Evolutionary conservation across 2,329 filamentous ascomycete genomes (phyloP).

Genomic region (Botryotinia narcissicola): DNA sequence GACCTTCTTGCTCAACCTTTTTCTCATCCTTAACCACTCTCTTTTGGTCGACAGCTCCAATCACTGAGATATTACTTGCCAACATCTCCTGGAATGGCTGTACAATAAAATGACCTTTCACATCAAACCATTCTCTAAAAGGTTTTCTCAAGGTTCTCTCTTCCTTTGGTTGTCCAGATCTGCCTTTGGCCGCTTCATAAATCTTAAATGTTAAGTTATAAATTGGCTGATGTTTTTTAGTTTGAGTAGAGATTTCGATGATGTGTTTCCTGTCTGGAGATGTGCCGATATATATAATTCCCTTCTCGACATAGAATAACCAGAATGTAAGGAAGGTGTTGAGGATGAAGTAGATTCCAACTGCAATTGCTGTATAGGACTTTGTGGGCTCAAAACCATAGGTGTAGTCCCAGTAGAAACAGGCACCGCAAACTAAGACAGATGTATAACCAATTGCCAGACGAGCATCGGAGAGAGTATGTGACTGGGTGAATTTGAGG

Average conservation of each 20-base stretch:
- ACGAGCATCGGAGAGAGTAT: conserved; percentile 77
- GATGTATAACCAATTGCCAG: conserved; percentile 80
- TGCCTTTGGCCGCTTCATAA: conserved; percentile 38
- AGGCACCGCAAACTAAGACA: conserved; percentile 74
- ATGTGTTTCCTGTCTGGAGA: conserved; percentile 56
- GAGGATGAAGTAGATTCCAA: conserved; percentile 73
- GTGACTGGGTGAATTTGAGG: conserved; percentile 78
- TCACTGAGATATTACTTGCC: conserved; percentile 61
- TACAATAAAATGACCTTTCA: conserved; percentile 66
- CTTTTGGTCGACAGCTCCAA: conserved; percentile 65
- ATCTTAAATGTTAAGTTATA: conserved; percentile 71
- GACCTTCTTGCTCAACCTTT: conserved; percentile 23
- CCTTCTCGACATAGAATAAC: conserved; percentile 80
- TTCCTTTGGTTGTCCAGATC: conserved; percentile 21
- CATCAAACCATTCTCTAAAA: conserved; percentile 77
- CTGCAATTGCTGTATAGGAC: conserved; percentile 74
- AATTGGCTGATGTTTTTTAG: conserved; percentile 75
- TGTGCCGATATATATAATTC: conserved; percentile 74
- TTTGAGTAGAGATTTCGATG: conserved; percentile 70
- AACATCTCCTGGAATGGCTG: conserved; percentile 77
- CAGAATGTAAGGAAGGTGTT: conserved; percentile 79
- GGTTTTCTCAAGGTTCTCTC: conserved; percentile 55
- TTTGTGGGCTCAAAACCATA: conserved; percentile 87
- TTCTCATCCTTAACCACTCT: conserved; percentile 42
- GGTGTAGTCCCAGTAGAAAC: conserved; percentile 90